Evolutionary conservation across 441 rosid species (phyloP).

Genomic region (Euphorbia schlechtendalii): DNA sequence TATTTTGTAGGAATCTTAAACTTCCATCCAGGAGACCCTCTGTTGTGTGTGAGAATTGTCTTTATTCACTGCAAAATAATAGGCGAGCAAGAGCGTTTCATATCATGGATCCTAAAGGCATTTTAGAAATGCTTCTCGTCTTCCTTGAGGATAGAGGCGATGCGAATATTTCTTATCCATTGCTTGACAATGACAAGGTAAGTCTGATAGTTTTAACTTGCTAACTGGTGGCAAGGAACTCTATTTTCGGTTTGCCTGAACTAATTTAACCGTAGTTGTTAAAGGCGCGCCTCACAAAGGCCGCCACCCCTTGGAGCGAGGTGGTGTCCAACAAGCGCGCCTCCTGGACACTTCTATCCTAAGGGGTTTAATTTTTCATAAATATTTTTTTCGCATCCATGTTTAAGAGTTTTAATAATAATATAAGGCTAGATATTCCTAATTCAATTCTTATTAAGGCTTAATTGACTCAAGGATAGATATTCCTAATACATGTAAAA

Average conservation of each 20-base stretch:
- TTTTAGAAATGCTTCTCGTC: constrained; percentile 71
- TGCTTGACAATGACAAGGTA: constrained; percentile 40
- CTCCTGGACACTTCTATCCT: too few species aligned
- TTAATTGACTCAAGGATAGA: too few species aligned
- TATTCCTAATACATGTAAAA: too few species aligned
- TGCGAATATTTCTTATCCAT: constrained; percentile 36
- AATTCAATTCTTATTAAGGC: too few species aligned
- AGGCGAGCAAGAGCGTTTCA: constrained; percentile 84
- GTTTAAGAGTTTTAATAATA: too few species aligned
- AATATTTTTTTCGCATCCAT: too few species aligned
- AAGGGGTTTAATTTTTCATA: too few species aligned
- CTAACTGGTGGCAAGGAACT: neutral
- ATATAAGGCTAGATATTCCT: too few species aligned
- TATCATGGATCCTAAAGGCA: constrained; percentile 76
- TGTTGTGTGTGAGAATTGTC: constrained; percentile 78
- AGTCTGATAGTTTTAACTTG: constrained; percentile 12
- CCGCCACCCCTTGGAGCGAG: too few species aligned
- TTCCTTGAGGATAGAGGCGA: constrained; percentile 74
- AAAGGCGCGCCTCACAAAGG: too few species aligned
- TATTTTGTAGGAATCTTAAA: constrained; percentile 53
- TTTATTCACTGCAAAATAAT: constrained; percentile 62
- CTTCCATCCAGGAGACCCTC: constrained; percentile 77
- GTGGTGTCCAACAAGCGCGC: too few species aligned
- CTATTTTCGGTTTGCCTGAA: neutral
- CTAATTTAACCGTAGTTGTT: too few species aligned